A percentile compares a stretch with the other conserved stretches of the same genome.
phyloP scores from a whole-genome alignment of 2,329 filamentous ascomycete species.

The Fonsecaea multimorphosa region DNA sequence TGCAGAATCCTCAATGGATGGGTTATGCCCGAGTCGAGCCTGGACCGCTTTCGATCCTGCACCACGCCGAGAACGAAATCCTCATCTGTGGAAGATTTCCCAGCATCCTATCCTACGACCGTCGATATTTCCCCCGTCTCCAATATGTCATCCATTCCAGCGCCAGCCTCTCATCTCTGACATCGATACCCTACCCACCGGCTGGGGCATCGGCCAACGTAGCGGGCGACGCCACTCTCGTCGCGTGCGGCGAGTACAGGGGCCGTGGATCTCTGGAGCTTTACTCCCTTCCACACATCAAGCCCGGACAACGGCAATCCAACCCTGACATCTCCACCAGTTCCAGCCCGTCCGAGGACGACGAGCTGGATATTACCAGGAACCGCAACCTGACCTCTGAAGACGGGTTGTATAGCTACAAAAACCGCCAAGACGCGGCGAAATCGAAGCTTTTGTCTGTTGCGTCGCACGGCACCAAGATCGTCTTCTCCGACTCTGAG shows the following conservation, averaged over 20 bases:
- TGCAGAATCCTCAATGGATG: slow-evolving; percentile 39
- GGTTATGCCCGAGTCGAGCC: slow-evolving; percentile 76
- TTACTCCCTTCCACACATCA: slow-evolving; percentile 63
- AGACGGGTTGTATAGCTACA: slow-evolving; percentile 56
- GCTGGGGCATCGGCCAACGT: slow-evolving; percentile 54
- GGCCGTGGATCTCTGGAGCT: slow-evolving; percentile 87
- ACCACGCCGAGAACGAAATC: slow-evolving; percentile 78
- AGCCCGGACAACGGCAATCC: slow-evolving; percentile 19
- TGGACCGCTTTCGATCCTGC: slow-evolving; percentile 80
- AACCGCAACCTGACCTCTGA: neutral
- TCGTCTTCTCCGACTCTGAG: slow-evolving; percentile 83
- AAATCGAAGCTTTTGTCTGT: slow-evolving; percentile 82
- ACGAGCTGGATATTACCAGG: slow-evolving; percentile 8
- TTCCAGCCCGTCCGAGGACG: slow-evolving; percentile 19
- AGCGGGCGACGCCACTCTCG: slow-evolving; percentile 64
- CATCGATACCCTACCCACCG: slow-evolving; percentile 67
- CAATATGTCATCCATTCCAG: slow-evolving; percentile 83
- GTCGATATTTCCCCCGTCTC: slow-evolving; percentile 80
- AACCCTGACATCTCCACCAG: slow-evolving; percentile 1
- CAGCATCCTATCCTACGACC: slow-evolving; percentile 86
- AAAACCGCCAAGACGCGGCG: slow-evolving; percentile 84
- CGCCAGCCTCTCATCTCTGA: slow-evolving; percentile 71
- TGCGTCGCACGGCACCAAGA: slow-evolving; percentile 77
- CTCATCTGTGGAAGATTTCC: slow-evolving; percentile 89
- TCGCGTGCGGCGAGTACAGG: slow-evolving; percentile 89